A percentile compares a stretch with the other conserved stretches of the same genome.
These are phyloP conservation scores for Ceratocystis smalleyi DNA, from an alignment of 2,329 filamentous ascomycete species.

Conservation along the genomic window DNA sequence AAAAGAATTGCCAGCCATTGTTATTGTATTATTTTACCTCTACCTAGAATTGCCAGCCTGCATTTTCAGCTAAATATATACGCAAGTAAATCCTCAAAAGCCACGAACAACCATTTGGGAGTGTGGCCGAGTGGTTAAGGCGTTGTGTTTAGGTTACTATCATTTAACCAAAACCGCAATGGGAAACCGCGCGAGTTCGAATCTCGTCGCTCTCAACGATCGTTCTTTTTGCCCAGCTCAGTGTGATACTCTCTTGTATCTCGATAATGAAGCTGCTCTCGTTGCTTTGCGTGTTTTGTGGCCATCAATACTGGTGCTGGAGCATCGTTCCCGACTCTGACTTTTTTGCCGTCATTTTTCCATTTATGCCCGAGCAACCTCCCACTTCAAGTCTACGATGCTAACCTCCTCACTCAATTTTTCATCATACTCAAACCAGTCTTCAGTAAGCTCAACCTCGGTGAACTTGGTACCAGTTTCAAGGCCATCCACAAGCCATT, in stretches of 20 bases:
- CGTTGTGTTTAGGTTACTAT: conserved; percentile 36
- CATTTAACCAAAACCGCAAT: conserved; percentile 26
- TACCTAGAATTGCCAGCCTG: too few species aligned
- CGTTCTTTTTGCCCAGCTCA: conserved; percentile 15
- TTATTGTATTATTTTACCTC: too few species aligned
- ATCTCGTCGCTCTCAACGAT: conserved; percentile 32
- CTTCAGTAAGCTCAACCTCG: conserved; percentile 67
- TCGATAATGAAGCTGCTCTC: background rate
- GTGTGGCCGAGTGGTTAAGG: conserved; percentile 42
- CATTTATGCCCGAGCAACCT: conserved; percentile 52
- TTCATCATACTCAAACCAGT: conserved; percentile 98
- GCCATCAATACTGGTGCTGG: background rate
- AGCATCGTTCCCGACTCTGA: background rate
- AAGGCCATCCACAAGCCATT: conserved; percentile 70
- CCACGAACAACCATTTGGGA: conserved; percentile 20
- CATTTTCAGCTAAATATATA: background rate
- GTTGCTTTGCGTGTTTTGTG: background rate
- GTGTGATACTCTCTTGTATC: background rate
- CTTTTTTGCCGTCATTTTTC: background rate
- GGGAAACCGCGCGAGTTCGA: conserved; percentile 36
- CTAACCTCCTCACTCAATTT: conserved; percentile 84
- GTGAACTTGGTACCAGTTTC: conserved; percentile 74
- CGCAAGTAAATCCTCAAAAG: background rate
- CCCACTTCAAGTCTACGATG: conserved; percentile 79
- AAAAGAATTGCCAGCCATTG: too few species aligned